Conservation (phyloP, 495 filamentous ascomycete genomes). For the Cercophora newfieldiana region DNA sequence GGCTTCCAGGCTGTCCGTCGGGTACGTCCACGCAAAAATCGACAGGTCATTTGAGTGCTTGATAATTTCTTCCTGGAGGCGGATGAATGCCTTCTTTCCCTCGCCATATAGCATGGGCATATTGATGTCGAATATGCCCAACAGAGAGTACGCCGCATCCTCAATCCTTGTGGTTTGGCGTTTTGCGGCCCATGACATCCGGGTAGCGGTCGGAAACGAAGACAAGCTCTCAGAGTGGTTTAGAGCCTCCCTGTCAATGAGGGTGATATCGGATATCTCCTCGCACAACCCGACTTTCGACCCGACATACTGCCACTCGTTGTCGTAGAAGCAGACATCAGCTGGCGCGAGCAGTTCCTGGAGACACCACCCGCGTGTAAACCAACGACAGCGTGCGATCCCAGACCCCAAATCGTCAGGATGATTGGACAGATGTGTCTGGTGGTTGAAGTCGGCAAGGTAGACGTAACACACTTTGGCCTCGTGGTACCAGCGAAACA, state of each 20-base stretch:
- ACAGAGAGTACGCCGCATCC: slow-evolving; percentile 35
- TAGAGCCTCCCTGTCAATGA: slow-evolving; percentile 26
- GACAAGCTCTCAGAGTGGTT: background rate
- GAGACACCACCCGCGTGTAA: slow-evolving; percentile 32
- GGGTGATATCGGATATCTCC: slow-evolving; percentile 19
- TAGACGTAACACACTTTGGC: slow-evolving; percentile 24
- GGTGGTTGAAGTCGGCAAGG: slow-evolving; percentile 13
- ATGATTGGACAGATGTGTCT: background rate
- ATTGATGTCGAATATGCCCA: slow-evolving; percentile 34
- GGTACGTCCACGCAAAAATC: background rate
- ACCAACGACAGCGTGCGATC: slow-evolving; percentile 20
- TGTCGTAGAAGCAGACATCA: slow-evolving; percentile 35
- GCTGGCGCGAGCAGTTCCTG: slow-evolving; percentile 36
- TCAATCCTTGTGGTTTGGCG: slow-evolving; percentile 31
- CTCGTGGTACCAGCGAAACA: slow-evolving; percentile 29
- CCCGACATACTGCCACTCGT: slow-evolving; percentile 29
- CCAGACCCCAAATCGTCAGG: background rate
- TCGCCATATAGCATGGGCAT: slow-evolving; percentile 6
- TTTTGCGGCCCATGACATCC: slow-evolving; percentile 31
- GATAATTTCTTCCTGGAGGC: background rate
- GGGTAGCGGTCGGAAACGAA: slow-evolving; percentile 9
- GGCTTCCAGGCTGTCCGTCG: background rate
- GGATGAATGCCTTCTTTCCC: slow-evolving; percentile 3
- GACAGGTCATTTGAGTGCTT: background rate
- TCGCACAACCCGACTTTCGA: slow-evolving; percentile 5